Evolutionary conservation across 2,329 filamentous ascomycete species (phyloP).

Genomic region (Nigrospora osmanthi): DNA sequence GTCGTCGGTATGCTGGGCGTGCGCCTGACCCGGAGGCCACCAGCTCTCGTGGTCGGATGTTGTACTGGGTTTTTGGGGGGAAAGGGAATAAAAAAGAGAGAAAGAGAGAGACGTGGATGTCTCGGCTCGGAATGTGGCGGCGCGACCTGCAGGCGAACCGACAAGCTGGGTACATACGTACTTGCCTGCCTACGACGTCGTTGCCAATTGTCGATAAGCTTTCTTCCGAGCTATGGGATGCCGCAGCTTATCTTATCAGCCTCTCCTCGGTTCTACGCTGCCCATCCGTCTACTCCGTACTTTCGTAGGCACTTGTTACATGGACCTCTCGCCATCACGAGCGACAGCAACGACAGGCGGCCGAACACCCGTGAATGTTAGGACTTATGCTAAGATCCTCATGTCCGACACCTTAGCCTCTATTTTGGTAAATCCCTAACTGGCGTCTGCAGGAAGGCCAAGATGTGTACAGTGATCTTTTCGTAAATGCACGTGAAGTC

Average conservation of each 20-base stretch:
- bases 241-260: background rate
- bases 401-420: no score
- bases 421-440: no score
- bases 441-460: no score
- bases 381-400: no score
- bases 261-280: no score
- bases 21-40: background rate
- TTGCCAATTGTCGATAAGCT: constrained; percentile 1
- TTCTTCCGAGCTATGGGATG: background rate
- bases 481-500: no score
- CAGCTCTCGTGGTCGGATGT: no score
- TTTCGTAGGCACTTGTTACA: no score
- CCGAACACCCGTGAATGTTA: background rate
- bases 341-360: background rate
- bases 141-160: background rate
- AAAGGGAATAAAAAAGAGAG: background rate
- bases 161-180: background rate
- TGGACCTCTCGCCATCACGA: no score
- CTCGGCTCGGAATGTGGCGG: no score
- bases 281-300: background rate
- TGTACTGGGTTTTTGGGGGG: background rate
- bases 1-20: no score
- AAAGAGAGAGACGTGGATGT: background rate
- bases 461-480: no score
- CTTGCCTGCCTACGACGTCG: background rate